Evolutionary conservation across 352 stramenopile genomes (phyloP).

Genomic region (Thraustotheca clavata): DNA sequence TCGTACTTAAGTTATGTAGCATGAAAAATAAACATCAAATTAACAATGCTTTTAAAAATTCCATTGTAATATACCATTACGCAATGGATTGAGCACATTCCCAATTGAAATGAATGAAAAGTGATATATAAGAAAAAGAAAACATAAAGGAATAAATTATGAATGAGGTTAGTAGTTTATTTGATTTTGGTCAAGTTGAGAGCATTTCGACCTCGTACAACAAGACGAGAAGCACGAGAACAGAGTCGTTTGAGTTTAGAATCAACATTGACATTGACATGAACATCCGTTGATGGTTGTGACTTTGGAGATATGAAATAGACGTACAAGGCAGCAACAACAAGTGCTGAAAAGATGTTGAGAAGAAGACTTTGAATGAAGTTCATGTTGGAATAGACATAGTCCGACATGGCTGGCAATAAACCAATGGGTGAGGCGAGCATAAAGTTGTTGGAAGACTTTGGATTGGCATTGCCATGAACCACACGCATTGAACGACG

Average conservation of each 20-base stretch:
- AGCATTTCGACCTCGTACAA: neutral
- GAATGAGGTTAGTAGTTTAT: neutral
- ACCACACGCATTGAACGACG: slow-evolving; percentile 19
- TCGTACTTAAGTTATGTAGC: too few relatives aligned
- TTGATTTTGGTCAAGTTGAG: neutral
- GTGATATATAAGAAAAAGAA: neutral
- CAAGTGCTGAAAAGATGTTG: neutral
- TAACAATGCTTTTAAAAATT: too few relatives aligned
- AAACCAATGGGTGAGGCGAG: neutral
- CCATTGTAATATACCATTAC: neutral
- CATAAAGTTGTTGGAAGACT: neutral
- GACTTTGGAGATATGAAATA: slow-evolving; percentile 1
- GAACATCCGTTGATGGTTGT: neutral
- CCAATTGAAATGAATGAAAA: neutral
- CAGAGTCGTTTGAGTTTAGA: slow-evolving; percentile 11
- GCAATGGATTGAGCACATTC: neutral
- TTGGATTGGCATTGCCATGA: neutral
- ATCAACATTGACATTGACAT: slow-evolving; percentile 14
- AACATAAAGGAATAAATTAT: slow-evolving; percentile 10
- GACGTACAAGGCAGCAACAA: slow-evolving; percentile 7
- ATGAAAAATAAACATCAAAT: too few relatives aligned
- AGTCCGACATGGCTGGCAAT: neutral
- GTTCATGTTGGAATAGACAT: neutral
- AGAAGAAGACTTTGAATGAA: slow-evolving; percentile 8
- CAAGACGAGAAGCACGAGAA: neutral